phyloP scores from a whole-genome alignment of 805 yeast genomes.

The Barnettozyma vustinii region DNA sequence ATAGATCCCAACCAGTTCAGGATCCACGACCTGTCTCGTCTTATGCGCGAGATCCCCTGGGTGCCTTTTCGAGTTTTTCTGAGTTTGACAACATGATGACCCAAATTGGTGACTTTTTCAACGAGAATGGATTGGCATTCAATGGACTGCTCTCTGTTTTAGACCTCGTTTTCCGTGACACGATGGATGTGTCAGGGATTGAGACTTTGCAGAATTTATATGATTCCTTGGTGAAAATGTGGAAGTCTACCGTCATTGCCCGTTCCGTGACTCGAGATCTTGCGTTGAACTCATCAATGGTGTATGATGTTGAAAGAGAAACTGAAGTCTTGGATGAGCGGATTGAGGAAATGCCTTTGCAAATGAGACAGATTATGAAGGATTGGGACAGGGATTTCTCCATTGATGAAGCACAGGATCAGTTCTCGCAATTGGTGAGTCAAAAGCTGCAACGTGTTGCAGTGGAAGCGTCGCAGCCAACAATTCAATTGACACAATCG shows the following conservation, averaged over 20 bases:
- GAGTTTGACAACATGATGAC: slow-evolving; percentile 37
- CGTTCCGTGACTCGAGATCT: slow-evolving; percentile 12
- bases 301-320: slow-evolving; percentile 7
- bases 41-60: slow-evolving; percentile 12
- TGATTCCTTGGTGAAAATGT: slow-evolving; percentile 2
- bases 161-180: slow-evolving; percentile 1
- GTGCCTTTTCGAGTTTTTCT: slow-evolving; percentile 23
- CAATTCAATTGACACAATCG: slow-evolving; percentile 18
- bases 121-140: slow-evolving; percentile 19
- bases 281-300: slow-evolving; percentile 10
- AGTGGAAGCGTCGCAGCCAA: slow-evolving; percentile 10
- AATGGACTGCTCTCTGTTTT: not conserved
- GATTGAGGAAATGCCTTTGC: slow-evolving; percentile 4
- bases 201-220: slow-evolving; percentile 5
- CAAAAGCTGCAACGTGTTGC: slow-evolving; percentile 4
- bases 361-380: not conserved
- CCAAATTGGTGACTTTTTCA: slow-evolving; percentile 29
- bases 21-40: not conserved
- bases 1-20: not conserved
- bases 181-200: not conserved
- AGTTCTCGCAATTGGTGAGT: slow-evolving; percentile 1
- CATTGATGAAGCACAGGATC: slow-evolving; percentile 10
- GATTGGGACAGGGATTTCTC: slow-evolving; percentile 20
- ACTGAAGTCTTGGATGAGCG: not conserved
- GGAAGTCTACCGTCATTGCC: slow-evolving; percentile 11